Conservation (phyloP, 139 green algal genomes). For the Chlamydomonas eustigma region DNA sequence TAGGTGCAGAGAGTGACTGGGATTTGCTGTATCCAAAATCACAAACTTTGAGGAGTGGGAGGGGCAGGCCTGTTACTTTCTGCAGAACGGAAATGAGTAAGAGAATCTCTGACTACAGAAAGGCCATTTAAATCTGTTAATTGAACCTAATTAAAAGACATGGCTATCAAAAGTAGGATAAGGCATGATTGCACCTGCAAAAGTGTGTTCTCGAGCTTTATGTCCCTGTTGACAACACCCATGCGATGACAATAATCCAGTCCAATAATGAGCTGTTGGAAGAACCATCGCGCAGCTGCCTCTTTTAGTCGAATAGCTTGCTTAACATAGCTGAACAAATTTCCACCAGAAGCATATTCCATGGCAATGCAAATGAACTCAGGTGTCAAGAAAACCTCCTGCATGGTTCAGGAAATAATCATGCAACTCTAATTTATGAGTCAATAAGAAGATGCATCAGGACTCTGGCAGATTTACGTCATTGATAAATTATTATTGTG, state of each 20-base stretch:
- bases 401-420: no score
- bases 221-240: constrained; percentile 34
- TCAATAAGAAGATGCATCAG: no score
- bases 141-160: background rate
- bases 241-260: constrained; percentile 92
- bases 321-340: constrained; percentile 75
- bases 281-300: constrained; percentile 96
- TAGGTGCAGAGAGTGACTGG: constrained; percentile 77
- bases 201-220: constrained; percentile 44
- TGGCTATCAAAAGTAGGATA: background rate
- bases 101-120: no score
- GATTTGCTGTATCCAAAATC: constrained; percentile 86
- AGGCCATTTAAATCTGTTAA: background rate
- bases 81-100: background rate
- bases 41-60: constrained; percentile 89
- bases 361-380: constrained; percentile 61
- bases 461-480: no score
- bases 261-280: constrained; percentile 90
- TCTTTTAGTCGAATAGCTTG: constrained; percentile 85
- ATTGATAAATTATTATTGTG: no score
- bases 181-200: constrained; percentile 16
- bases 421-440: no score
- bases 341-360: constrained; percentile 42
- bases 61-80: constrained; percentile 44
- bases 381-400: constrained; percentile 78